Percentiles rank a stretch among this genome's conserved stretches.
phyloP scores from a whole-genome alignment of 2,329 filamentous ascomycete species.

The Calonectria naviculata region DNA sequence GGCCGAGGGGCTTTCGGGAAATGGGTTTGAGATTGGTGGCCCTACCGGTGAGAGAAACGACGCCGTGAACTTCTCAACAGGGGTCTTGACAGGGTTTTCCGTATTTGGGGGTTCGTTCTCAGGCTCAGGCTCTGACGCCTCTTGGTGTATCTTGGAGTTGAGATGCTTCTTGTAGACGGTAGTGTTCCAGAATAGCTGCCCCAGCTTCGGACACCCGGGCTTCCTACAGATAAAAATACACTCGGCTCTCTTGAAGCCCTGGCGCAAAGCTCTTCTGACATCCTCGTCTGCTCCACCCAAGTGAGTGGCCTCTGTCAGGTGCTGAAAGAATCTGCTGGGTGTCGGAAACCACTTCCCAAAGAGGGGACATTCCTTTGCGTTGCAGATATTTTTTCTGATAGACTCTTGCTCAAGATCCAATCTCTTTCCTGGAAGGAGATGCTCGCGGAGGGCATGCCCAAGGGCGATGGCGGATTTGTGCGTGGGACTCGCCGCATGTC shows the following conservation, averaged over 20 bases:
- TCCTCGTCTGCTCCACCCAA: background rate
- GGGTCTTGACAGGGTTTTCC: background rate
- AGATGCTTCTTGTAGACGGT: background rate
- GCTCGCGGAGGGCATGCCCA: slow-evolving; percentile 8
- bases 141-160: background rate
- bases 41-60: slow-evolving; percentile 21
- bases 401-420: slow-evolving; percentile 33
- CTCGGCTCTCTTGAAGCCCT: background rate
- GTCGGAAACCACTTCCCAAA: slow-evolving; percentile 23
- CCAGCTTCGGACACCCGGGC: background rate
- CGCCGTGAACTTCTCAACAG: background rate
- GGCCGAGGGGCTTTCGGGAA: slow-evolving; percentile 28
- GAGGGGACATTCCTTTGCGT: background rate
- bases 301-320: slow-evolving; percentile 22
- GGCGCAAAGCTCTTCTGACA: background rate
- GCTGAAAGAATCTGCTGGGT: slow-evolving; percentile 16
- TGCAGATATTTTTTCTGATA: slow-evolving; percentile 12
- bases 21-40: background rate
- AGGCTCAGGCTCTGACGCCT: background rate
- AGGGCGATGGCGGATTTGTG: slow-evolving; percentile 26
- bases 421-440: background rate
- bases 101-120: background rate
- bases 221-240: background rate
- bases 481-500: slow-evolving; percentile 22
- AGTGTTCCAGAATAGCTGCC: background rate